These are phyloP conservation scores for Ambispora gerdemannii DNA, from an alignment of 192 early-diverging fungal species.

Conservation along the genomic window DNA sequence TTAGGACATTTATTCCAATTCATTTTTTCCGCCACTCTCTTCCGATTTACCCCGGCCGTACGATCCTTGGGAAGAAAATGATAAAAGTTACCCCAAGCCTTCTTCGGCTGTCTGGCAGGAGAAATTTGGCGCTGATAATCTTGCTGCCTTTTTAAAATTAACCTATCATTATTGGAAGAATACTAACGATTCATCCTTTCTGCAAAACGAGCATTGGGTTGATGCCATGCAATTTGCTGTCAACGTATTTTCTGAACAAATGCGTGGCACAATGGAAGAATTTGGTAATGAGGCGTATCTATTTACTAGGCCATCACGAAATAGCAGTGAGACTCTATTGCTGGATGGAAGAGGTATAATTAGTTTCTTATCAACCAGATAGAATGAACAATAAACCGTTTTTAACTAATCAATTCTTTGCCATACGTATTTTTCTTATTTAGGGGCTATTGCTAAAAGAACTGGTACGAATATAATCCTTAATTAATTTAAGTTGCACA, in stretches of 20 bases:
- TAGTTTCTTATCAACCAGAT: background rate
- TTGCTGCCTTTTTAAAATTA: slow-evolving; percentile 61
- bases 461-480: no score
- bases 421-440: no score
- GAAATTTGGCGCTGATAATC: slow-evolving; percentile 68
- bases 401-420: slow-evolving; percentile 24
- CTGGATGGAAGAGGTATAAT: slow-evolving; percentile 43
- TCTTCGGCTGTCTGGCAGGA: slow-evolving; percentile 52
- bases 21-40: slow-evolving; percentile 55
- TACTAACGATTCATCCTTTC: slow-evolving; percentile 44
- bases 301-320: slow-evolving; percentile 33
- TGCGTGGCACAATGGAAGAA: slow-evolving; percentile 42
- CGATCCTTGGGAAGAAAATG: slow-evolving; percentile 36
- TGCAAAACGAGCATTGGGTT: slow-evolving; percentile 42
- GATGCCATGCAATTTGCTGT: slow-evolving; percentile 47
- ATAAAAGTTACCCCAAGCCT: slow-evolving; percentile 46
- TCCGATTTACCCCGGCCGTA: slow-evolving; percentile 35
- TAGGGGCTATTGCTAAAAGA: background rate
- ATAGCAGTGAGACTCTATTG: slow-evolving; percentile 43
- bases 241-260: slow-evolving; percentile 39
- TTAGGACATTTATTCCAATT: slow-evolving; percentile 58
- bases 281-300: slow-evolving; percentile 27
- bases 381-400: slow-evolving; percentile 14
- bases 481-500: no score
- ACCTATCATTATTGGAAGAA: slow-evolving; percentile 51